Conservation (phyloP, 2,329 filamentous ascomycete genomes). For the Stachybotrys elegans region DNA sequence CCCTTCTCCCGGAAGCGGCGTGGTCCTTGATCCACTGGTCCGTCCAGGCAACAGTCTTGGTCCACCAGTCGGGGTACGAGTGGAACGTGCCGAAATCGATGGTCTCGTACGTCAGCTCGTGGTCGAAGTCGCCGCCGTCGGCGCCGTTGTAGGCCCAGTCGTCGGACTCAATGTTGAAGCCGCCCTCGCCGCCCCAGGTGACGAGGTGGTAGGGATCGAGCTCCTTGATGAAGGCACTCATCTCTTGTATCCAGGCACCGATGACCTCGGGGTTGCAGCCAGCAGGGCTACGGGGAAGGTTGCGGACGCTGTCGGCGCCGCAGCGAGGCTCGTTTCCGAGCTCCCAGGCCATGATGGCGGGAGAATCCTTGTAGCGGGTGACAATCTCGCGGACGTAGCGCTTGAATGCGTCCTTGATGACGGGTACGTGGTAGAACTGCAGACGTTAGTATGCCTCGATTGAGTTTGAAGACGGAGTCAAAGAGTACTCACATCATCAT, state of each 20-base stretch:
- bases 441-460: not conserved
- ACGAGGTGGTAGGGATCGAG: conserved; percentile 58
- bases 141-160: conserved; percentile 42
- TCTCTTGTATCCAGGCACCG: conserved; percentile 51
- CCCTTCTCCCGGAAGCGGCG: conserved; percentile 32
- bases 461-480: not conserved
- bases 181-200: conserved; percentile 54
- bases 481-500: conserved; percentile 37
- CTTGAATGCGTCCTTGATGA: conserved; percentile 13
- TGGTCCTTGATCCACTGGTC: conserved; percentile 52
- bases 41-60: conserved; percentile 46
- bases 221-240: conserved; percentile 56
- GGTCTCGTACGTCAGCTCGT: conserved; percentile 35
- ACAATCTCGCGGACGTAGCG: conserved; percentile 40
- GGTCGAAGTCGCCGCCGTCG: conserved; percentile 51
- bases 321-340: conserved; percentile 55
- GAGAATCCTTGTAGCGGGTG: conserved; percentile 36
- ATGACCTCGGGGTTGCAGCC: conserved; percentile 54
- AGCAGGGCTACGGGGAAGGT: conserved; percentile 20
- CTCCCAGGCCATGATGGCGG: conserved; percentile 47
- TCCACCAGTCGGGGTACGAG: conserved; percentile 53
- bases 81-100: conserved; percentile 53
- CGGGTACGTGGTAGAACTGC: conserved; percentile 10
- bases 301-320: conserved; percentile 14
- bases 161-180: conserved; percentile 39